Conservation (phyloP, 1,284 basidiomycete species). For the Cystobasidium sp. region DNA sequence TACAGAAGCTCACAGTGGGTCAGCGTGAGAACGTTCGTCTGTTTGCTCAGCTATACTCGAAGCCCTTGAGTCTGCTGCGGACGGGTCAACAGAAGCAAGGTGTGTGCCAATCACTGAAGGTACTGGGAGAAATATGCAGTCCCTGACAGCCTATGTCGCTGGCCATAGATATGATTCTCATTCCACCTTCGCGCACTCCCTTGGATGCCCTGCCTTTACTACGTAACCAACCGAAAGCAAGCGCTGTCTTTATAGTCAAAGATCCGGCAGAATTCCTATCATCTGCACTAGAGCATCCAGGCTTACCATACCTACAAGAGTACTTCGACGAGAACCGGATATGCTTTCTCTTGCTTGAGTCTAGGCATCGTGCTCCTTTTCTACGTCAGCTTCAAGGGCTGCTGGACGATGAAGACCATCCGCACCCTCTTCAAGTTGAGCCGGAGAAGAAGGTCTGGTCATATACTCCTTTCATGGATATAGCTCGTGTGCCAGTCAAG, state of each 20-base stretch:
- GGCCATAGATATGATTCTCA: not conserved
- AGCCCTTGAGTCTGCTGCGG: constrained; percentile 6
- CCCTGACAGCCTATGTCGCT: not conserved
- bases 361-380: not conserved
- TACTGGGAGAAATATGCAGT: not conserved
- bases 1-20: not conserved
- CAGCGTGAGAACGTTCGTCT: not conserved
- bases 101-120: not conserved
- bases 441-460: not conserved
- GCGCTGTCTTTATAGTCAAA: constrained; percentile 6
- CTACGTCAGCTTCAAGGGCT: not conserved
- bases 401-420: not conserved
- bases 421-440: not conserved
- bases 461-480: constrained; percentile 1
- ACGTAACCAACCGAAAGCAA: not conserved
- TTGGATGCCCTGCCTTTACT: not conserved
- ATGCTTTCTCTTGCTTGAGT: not conserved
- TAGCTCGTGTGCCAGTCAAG: not conserved
- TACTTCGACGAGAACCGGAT: not conserved
- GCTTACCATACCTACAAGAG: not conserved
- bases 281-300: not conserved
- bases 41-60: not conserved
- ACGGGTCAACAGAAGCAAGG: constrained; percentile 13
- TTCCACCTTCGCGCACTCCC: constrained; percentile 1
- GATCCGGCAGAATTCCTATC: constrained; percentile 3